These are phyloP conservation scores for Russula sp. DNA, from an alignment of 768 basidiomycete species.

Conservation along the genomic window DNA sequence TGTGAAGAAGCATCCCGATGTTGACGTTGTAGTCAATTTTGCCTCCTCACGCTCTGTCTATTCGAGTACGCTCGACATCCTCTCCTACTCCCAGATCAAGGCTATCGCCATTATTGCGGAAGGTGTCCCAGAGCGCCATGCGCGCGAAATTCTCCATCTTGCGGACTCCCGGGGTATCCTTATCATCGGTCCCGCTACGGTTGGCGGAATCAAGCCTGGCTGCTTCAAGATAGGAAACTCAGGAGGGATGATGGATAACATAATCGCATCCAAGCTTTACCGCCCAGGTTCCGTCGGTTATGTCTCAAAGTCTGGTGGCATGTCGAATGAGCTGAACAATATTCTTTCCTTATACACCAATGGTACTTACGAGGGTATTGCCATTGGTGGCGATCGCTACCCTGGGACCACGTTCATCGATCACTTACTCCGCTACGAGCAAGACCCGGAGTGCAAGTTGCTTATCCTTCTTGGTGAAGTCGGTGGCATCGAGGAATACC, in stretches of 20 bases:
- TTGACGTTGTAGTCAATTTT: conserved; percentile 98
- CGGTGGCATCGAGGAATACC: conserved; percentile 98
- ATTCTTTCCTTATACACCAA: conserved; percentile 94
- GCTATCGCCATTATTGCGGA: conserved; percentile 93
- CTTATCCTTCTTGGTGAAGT: conserved; percentile 98
- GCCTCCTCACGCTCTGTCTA: conserved; percentile 91
- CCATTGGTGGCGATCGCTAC: conserved; percentile 99
- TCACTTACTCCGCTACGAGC: conserved; percentile 95
- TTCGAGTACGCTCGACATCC: conserved; percentile 86
- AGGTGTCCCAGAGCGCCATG: conserved; percentile 97
- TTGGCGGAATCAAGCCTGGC: conserved; percentile 99
- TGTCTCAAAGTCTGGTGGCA: conserved; percentile 98
- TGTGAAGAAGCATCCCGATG: conserved; percentile 89
- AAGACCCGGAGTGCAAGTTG: conserved; percentile 97
- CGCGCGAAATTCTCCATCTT: conserved; percentile 88
- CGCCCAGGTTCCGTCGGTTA: conserved; percentile 96
- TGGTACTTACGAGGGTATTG: conserved; percentile 99
- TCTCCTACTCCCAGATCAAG: conserved; percentile 62
- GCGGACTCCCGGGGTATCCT: conserved; percentile 81
- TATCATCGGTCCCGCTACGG: conserved; percentile 95
- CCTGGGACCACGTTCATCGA: conserved; percentile 99
- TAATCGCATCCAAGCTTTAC: conserved; percentile 97
- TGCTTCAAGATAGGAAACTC: conserved; percentile 99
- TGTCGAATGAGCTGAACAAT: conserved; percentile 99
- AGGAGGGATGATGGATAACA: conserved; percentile 99